Conservation (phyloP, 2,329 filamentous ascomycete species). For the Sporothrix euskadiensis region DNA sequence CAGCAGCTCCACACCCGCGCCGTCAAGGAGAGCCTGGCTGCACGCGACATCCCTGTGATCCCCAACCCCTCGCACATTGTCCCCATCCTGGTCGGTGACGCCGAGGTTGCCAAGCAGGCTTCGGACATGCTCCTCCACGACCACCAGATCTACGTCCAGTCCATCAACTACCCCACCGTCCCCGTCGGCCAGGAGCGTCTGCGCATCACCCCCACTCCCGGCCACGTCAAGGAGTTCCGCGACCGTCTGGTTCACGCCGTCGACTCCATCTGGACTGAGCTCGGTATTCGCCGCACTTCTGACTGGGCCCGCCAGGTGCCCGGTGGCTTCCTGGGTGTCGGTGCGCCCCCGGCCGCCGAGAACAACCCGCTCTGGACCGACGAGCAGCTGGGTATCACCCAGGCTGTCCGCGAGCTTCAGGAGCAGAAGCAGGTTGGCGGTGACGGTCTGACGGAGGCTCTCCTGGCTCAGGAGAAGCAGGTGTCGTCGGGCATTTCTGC, state of each 20-base stretch:
- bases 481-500: background rate
- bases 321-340: slow-evolving; percentile 93
- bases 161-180: slow-evolving; percentile 98
- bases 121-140: slow-evolving; percentile 89
- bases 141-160: slow-evolving; percentile 94
- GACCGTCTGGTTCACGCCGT: slow-evolving; percentile 82
- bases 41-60: slow-evolving; percentile 88
- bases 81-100: slow-evolving; percentile 89
- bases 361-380: slow-evolving; percentile 87
- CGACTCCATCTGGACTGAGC: slow-evolving; percentile 82
- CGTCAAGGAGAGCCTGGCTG: slow-evolving; percentile 80
- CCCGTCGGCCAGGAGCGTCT: slow-evolving; percentile 97
- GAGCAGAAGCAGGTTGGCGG: slow-evolving; percentile 44
- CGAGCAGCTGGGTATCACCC: slow-evolving; percentile 75
- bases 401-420: slow-evolving; percentile 61
- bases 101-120: slow-evolving; percentile 86
- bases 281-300: slow-evolving; percentile 87
- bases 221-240: slow-evolving; percentile 81
- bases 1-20: slow-evolving; percentile 96
- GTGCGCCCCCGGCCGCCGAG: slow-evolving; percentile 63
- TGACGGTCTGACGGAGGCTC: slow-evolving; percentile 55
- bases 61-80: slow-evolving; percentile 97
- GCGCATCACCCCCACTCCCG: slow-evolving; percentile 92
- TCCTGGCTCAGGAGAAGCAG: slow-evolving; percentile 56
- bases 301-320: slow-evolving; percentile 75